phyloP scores from a whole-genome alignment of 306 rosid genomes.

The Cercis canadensis region DNA sequence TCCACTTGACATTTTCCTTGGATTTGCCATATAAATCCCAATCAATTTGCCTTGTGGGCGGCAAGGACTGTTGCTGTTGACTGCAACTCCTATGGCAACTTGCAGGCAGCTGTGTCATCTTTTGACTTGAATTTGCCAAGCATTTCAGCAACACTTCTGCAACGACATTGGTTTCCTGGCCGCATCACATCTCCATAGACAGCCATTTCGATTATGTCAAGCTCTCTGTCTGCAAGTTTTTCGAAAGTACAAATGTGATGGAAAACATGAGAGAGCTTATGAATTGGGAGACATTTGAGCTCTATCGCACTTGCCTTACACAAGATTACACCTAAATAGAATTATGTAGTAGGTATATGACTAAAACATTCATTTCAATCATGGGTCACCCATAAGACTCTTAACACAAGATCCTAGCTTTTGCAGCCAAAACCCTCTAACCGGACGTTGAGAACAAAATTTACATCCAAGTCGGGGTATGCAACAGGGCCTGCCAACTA shows the following conservation, averaged over 20 bases:
- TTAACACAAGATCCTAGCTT: background rate
- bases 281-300: conserved; percentile 13
- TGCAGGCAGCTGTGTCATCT: conserved; percentile 69
- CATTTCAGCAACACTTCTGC: conserved; percentile 86
- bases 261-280: conserved; percentile 6
- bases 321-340: background rate
- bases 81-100: conserved; percentile 55
- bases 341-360: background rate
- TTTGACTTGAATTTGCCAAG: conserved; percentile 82
- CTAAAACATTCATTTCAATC: background rate
- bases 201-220: conserved; percentile 95
- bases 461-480: too few species aligned
- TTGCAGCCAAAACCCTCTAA: background rate
- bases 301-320: background rate
- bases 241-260: conserved; percentile 14
- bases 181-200: conserved; percentile 92
- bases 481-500: too few species aligned
- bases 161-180: conserved; percentile 90
- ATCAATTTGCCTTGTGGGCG: too few species aligned
- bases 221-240: conserved; percentile 78
- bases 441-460: background rate
- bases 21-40: too few species aligned
- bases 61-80: too few species aligned
- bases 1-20: too few species aligned
- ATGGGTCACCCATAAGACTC: background rate